phyloP scores from a whole-genome alignment of 768 basidiomycete species.

The Lentinula lateritia region DNA sequence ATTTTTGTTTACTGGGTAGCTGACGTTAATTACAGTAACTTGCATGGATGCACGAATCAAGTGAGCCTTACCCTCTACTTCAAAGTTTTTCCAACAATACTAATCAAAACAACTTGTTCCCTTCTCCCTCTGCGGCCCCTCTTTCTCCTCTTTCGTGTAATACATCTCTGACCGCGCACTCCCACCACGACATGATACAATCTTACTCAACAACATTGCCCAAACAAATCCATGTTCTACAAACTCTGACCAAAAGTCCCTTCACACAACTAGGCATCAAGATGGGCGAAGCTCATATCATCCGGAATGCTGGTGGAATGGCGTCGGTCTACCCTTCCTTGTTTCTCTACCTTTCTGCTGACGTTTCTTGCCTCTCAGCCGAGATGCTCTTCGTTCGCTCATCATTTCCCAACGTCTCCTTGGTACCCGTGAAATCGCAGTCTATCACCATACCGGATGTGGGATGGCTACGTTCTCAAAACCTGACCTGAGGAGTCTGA shows the following conservation, averaged over 20 bases:
- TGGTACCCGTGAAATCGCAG: slow-evolving; percentile 40
- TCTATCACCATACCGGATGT: slow-evolving; percentile 52
- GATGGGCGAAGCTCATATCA: slow-evolving; percentile 47
- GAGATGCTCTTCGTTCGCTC: slow-evolving; percentile 43
- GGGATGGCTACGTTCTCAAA: slow-evolving; percentile 46
- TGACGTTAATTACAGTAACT: slow-evolving; percentile 24
- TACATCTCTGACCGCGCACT: background rate
- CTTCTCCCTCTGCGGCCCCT: too few species aligned
- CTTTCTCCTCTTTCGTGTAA: too few species aligned
- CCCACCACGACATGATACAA: background rate
- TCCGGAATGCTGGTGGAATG: slow-evolving; percentile 46
- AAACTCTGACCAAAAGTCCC: slow-evolving; percentile 22
- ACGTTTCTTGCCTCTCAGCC: slow-evolving; percentile 18
- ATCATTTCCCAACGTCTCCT: slow-evolving; percentile 48
- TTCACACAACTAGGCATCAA: slow-evolving; percentile 38
- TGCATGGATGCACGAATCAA: slow-evolving; percentile 55
- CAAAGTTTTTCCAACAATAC: background rate
- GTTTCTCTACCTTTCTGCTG: background rate
- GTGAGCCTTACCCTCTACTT: slow-evolving; percentile 16
- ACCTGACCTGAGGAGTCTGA: slow-evolving; percentile 26
- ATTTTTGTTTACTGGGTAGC: background rate
- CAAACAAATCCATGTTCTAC: background rate
- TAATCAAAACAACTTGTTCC: background rate
- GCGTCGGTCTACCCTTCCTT: slow-evolving; percentile 27
- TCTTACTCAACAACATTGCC: too few species aligned